Percentiles rank a stretch among this genome's conserved stretches.
phyloP scores from a whole-genome alignment of 148 eudicot genomes.

The Pharnaceum exiguum region DNA sequence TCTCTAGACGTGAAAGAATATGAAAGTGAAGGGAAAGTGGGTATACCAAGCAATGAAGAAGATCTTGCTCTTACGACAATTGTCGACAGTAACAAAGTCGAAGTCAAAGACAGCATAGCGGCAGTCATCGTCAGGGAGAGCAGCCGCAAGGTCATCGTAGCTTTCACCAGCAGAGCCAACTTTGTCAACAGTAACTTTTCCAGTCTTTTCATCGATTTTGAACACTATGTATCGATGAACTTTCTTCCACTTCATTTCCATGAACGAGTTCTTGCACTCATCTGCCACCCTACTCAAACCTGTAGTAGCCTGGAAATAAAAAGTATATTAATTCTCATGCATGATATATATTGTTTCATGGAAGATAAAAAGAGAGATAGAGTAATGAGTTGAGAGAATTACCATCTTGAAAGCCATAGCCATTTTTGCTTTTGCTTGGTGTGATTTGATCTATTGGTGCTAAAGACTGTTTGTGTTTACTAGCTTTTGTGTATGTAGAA shows the following conservation, averaged over 20 bases:
- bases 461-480: not conserved
- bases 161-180: slow-evolving; percentile 68
- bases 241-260: slow-evolving; percentile 99
- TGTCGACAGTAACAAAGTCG: slow-evolving; percentile 82
- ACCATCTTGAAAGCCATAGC: slow-evolving; percentile 99
- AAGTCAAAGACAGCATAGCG: slow-evolving; percentile 90
- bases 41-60: slow-evolving; percentile 95
- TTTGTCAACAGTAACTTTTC: slow-evolving; percentile 70
- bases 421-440: slow-evolving; percentile 31
- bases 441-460: not conserved
- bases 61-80: slow-evolving; percentile 96
- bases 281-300: slow-evolving; percentile 87
- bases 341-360: too few species aligned
- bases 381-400: slow-evolving; percentile 1
- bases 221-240: slow-evolving; percentile 83
- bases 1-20: not conserved
- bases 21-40: not conserved
- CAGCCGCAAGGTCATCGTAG: slow-evolving; percentile 76
- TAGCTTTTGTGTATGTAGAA: not conserved
- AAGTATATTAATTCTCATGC: not conserved
- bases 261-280: slow-evolving; percentile 92
- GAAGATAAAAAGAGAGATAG: not conserved
- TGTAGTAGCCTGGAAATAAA: slow-evolving; percentile 53
- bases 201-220: slow-evolving; percentile 79
- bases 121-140: slow-evolving; percentile 80